Evolutionary conservation across 2,329 filamentous ascomycete genomes (phyloP), one percentile per base, ranked within the genome.

Genomic region (Chlorencoelia australis): DNA sequence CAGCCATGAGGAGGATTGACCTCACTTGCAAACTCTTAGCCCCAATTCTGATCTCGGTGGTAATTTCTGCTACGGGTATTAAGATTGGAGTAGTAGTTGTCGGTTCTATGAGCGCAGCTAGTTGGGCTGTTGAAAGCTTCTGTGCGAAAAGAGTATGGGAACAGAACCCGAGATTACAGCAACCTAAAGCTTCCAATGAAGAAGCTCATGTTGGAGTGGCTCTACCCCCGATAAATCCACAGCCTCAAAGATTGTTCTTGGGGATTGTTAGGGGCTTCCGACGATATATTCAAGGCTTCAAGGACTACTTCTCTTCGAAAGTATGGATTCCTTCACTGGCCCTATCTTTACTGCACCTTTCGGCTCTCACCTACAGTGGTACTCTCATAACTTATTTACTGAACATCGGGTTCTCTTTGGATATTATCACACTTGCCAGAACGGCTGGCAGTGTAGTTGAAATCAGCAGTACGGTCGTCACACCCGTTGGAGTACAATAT

Each of bases 351-450:
- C 60, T 73, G 10, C 69, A 73, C 47, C 57, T 74, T 21, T 74
- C 71, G 2, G 68, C 73, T 11, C 55, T 75, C 11, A 66, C 68
- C 1, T 74, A 73, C 47, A 59, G 65, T 1, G 64, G 65, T 1
- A 69, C 69, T 5, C 73, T 74, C 61, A 59, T 71, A 26, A 73
- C 70, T 1, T 75, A 69, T 40, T 56, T 75, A 3, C 59, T 74
- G 3, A 63, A 64, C 24, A 54, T 60, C 3, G 67, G 67, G 0
- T 70, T 69, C 40, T 67, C 56, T 0, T 58, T 69, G 3, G 54
- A 64, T 7, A 49, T 61, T 4, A 64, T 74, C 20, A 71, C 66
- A 3, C 47, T 61, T 21, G 63, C 66, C 39, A 57, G 67, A 22
- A 64, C 64, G 5, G 56, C 60, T 13, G 65, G 68, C 3, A 67